Percentiles rank a stretch among this genome's conserved stretches.
phyloP scores from a whole-genome alignment of 2,329 filamentous ascomycete species.

The Ilyonectria sp. region DNA sequence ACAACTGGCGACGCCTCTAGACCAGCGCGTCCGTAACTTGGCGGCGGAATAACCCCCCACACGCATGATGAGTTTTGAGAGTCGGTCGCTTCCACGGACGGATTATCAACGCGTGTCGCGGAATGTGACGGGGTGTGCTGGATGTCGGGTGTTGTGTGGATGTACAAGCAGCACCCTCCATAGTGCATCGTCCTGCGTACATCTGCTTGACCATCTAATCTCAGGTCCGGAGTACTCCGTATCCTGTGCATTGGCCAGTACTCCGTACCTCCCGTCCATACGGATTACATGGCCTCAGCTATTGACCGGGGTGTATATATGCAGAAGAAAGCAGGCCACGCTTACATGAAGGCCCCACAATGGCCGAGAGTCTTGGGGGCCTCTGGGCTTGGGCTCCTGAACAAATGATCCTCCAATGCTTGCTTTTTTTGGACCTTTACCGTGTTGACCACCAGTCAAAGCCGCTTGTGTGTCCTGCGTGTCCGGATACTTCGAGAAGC shows the following conservation, averaged over 20 bases:
- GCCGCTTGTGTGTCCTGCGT: conserved; percentile 8
- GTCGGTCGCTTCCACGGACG: conserved; percentile 11
- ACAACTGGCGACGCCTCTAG: conserved; percentile 7
- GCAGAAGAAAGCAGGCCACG: conserved; percentile 40
- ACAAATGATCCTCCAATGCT: conserved; percentile 30
- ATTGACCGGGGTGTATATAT: conserved; percentile 37
- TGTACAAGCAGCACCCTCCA: conserved; percentile 14
- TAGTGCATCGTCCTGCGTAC: conserved; percentile 12
- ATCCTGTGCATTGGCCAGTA: conserved; percentile 2
- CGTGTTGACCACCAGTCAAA: conserved; percentile 19
- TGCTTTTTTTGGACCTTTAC: conserved; percentile 38
- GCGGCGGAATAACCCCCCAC: conserved; percentile 11
- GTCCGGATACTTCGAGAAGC: conserved; percentile 29
- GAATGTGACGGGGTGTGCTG: conserved; percentile 22
- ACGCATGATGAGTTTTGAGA: conserved; percentile 23
- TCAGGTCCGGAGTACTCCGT: conserved; percentile 23
- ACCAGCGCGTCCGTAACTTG: background rate
- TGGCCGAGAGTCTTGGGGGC: conserved; percentile 25
- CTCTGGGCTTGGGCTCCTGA: conserved; percentile 21
- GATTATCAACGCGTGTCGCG: conserved; percentile 11
- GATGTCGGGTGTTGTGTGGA: conserved; percentile 1
- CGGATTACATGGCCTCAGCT: conserved; percentile 18
- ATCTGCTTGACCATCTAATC: conserved; percentile 24
- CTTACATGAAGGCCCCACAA: conserved; percentile 40
- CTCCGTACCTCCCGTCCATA: conserved; percentile 1